These are phyloP conservation scores for Secale cereale DNA, from an alignment of 176 grass and related monocot genomes.

Conservation along the genomic window DNA sequence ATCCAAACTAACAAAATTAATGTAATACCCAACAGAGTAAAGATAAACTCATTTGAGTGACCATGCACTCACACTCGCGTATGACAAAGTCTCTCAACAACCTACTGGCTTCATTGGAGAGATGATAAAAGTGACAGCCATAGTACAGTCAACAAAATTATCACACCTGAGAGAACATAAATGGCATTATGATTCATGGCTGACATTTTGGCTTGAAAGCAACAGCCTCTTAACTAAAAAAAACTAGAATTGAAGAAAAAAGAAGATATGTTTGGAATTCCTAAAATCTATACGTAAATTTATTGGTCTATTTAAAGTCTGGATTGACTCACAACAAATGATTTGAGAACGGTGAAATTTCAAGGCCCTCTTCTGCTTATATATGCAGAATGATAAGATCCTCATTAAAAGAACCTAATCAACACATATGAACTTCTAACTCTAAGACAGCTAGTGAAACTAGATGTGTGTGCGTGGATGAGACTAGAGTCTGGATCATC, in stretches of 20 bases:
- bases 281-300: not conserved
- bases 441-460: constrained; percentile 16
- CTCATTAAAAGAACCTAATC: not conserved
- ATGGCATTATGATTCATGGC: not conserved
- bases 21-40: not conserved
- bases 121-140: not conserved
- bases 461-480: not conserved
- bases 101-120: not conserved
- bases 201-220: not conserved
- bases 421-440: constrained; percentile 12
- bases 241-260: not conserved
- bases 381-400: not conserved
- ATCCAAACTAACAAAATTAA: not conserved
- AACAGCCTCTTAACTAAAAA: not conserved
- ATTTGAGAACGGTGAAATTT: constrained; percentile 1
- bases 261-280: constrained; percentile 1
- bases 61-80: not conserved
- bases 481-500: not conserved
- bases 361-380: not conserved
- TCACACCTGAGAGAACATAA: not conserved
- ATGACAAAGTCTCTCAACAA: not conserved
- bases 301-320: constrained; percentile 6
- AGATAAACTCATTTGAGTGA: not conserved
- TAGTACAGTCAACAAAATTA: not conserved
- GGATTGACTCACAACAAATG: not conserved